Percentiles rank a stretch among this genome's conserved stretches.
Evolutionary conservation across 1,284 basidiomycete species (phyloP).

Genomic region (Baeospora myosura): DNA sequence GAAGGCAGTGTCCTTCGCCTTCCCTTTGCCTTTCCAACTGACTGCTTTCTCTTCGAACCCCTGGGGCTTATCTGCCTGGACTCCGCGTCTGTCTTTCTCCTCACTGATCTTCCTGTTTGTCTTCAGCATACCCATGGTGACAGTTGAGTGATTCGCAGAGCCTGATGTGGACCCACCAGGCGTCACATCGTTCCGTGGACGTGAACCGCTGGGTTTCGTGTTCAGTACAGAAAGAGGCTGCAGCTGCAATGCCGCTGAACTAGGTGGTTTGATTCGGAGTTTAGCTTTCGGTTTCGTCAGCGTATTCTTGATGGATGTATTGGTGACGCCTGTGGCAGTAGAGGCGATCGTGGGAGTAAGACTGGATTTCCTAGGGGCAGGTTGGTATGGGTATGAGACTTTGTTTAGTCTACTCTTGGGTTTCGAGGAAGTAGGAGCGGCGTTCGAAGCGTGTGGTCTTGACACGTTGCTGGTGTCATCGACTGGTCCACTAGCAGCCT

Average conservation of each 20-base stretch:
- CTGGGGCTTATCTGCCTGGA: too few relatives aligned
- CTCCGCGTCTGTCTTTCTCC: too few relatives aligned
- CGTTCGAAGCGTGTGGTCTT: neutral
- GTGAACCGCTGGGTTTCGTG: too few relatives aligned
- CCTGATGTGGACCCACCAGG: neutral
- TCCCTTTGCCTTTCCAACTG: constrained; percentile 2
- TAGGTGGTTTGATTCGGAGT: constrained; percentile 7
- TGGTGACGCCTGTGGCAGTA: neutral
- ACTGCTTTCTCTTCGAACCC: too few relatives aligned
- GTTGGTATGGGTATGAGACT: neutral
- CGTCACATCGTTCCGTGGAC: too few relatives aligned
- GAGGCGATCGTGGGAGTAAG: neutral
- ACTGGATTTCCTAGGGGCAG: neutral
- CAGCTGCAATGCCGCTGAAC: too few relatives aligned
- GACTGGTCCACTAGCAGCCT: too few relatives aligned
- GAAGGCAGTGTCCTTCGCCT: neutral
- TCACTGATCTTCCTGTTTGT: too few relatives aligned
- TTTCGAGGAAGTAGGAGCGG: constrained; percentile 5
- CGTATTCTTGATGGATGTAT: too few relatives aligned
- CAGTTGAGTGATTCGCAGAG: neutral
- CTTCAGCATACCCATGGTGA: neutral
- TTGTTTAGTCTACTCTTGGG: neutral
- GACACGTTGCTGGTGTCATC: too few relatives aligned
- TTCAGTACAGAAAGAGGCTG: too few relatives aligned
- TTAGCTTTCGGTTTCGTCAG: constrained; percentile 8